phyloP scores from a whole-genome alignment of 2,329 filamentous ascomycete species.

The Colletotrichum musae region DNA sequence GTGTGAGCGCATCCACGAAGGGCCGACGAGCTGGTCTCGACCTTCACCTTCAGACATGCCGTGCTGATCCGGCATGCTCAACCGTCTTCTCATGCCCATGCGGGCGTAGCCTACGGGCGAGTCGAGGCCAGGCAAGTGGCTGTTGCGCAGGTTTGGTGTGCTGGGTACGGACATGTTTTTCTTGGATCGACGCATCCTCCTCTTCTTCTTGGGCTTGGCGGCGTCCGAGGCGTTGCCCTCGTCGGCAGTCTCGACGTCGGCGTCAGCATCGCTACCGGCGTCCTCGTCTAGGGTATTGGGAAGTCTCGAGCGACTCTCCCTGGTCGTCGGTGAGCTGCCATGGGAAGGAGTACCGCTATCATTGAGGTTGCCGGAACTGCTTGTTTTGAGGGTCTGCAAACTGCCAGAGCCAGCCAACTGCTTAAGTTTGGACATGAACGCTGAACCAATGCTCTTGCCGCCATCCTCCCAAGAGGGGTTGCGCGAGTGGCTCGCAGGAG shows the following conservation, averaged over 20 bases:
- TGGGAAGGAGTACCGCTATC: conserved; percentile 57
- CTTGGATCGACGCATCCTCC: conserved; percentile 63
- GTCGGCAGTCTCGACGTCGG: conserved; percentile 87
- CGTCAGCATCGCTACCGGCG: conserved; percentile 77
- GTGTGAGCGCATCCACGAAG: conserved; percentile 65
- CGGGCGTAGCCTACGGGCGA: conserved; percentile 59
- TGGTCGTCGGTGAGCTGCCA: conserved; percentile 63
- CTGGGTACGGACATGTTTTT: conserved; percentile 72
- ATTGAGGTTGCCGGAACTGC: conserved; percentile 48
- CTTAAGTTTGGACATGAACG: conserved; percentile 85
- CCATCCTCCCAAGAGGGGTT: conserved; percentile 77
- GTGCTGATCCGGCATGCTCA: conserved; percentile 73
- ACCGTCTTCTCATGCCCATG: conserved; percentile 73
- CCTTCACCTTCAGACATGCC: conserved; percentile 84
- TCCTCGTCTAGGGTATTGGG: conserved; percentile 69
- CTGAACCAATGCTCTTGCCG: conserved; percentile 72
- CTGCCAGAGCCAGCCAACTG: conserved; percentile 74
- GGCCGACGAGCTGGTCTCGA: conserved; percentile 71
- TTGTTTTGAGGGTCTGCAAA: conserved; percentile 62
- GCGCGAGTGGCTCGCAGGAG: conserved; percentile 67
- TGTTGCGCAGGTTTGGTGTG: conserved; percentile 66
- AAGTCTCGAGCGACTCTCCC: conserved; percentile 62
- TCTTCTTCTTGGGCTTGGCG: conserved; percentile 72
- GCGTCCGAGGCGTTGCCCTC: conserved; percentile 71
- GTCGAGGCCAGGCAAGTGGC: conserved; percentile 56